Evolutionary conservation across 192 early-diverging fungal species (phyloP), one percentile per base, ranked within the genome.

Genomic region (Coemansia sp.): DNA sequence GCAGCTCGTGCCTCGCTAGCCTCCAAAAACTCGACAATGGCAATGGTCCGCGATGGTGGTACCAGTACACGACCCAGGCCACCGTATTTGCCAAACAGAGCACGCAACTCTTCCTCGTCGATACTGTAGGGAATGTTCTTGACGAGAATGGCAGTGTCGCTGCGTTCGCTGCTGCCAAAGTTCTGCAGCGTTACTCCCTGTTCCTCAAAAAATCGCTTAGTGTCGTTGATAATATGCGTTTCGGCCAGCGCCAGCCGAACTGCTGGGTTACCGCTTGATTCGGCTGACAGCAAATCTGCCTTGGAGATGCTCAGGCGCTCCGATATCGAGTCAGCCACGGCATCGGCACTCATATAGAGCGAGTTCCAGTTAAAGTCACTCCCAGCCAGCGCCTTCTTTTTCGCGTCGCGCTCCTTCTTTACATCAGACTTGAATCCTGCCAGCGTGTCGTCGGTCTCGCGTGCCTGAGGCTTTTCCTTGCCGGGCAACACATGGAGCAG

Each of bases 161-260:
- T 90, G 37, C 92, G 86, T 34, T 87, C 83, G 50, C 85, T 85
- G 56, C 81, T 76, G 26, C 69, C 82, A 78, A 99, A 97, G 1
- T 86, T 74, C 40, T 88, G 83, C 18, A 99, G 73, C 15, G 77
- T 66, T 30, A 98, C 88, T 9, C 92, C 93, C 38, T 93, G 85
- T 29, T 88, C 80, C 61, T 90, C 87, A 47, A 99, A 83, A 57
- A 85, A 97, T 40, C 84, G 68, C 65, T 99, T 99, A 13, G 96
- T 96, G 60, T 99, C 94, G 59, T 82, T 83, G 56, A 97, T 84
- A 45, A 99, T 86, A 57, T 97, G 89, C 0, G 96, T 97, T 78
- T 99, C 96, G n/a, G 96, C 96, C 30, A 99, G 80, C 1, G 96
- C 94, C 51, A 99, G 78, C 19, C 93, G 81, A 4, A 97, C 94